Evolutionary conservation across 2,329 filamentous ascomycete species (phyloP), one percentile per base, ranked within the genome.

Genomic region (Didymella arachidicola): DNA sequence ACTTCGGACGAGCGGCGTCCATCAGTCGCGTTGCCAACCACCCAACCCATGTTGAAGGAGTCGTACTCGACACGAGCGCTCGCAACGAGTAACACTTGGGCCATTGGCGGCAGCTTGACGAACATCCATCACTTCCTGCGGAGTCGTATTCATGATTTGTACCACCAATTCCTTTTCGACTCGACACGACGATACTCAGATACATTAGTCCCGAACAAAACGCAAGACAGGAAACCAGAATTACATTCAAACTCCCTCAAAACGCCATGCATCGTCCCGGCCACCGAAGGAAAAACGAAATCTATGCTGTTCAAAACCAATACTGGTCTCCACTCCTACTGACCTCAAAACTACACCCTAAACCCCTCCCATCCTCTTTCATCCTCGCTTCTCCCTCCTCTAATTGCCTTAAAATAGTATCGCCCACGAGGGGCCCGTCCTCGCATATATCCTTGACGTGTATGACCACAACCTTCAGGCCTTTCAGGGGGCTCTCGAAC

Each of bases 401-500:
- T 48, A 98, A 77, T 74, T 97, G 87, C 59, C 81, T 72, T 22
- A 95, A 69, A 34, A 98, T 96, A 2, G 79, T 83, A 3, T 91
- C 87, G 34, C 81, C 84, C 2, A 84, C 86, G 46, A 79, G 75
- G 26, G 86, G 86, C 0, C 87, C 91, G 72, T 97, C 93, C 8
- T 83, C 81, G 54, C 97, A 79, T 22, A 85, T 89, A 64, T 98
- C 94, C 75, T 99, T 99, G 71, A 98, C 86, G 73, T 99, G 95
- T 36, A 98, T 98, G 54, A 98, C 87, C 48, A 97, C 88, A 1
- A 99, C 82, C 62, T 87, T 90, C 27, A 98, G 74, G 0, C 92
- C 93, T 51, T 83, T 80, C 4, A 99, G 81, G 7, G 88, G 87
- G 47, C 71, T 39, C 44, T 70, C 59, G 26, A 74, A 69, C 2